Conservation (phyloP, 768 basidiomycete genomes). For the Pleurotus tuoliensis region DNA sequence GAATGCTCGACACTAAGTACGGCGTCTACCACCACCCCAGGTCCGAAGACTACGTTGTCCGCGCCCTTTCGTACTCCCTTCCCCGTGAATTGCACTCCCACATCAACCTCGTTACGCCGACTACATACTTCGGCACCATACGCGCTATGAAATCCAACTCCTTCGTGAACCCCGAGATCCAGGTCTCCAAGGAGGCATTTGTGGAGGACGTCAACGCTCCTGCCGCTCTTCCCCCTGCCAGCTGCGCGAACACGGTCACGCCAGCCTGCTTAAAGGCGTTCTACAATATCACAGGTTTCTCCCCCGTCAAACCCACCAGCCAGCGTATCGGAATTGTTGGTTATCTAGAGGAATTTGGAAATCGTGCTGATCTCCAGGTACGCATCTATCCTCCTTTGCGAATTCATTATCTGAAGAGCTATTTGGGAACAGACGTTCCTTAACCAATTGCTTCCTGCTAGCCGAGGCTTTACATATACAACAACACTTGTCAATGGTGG, state of each 20-base stretch:
- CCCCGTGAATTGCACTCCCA: slow-evolving; percentile 54
- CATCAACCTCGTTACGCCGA: slow-evolving; percentile 65
- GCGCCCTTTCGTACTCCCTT: slow-evolving; percentile 64
- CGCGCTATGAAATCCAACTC: slow-evolving; percentile 29
- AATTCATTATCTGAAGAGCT: not conserved
- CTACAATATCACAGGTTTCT: slow-evolving; percentile 31
- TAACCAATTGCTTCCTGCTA: slow-evolving; percentile 28
- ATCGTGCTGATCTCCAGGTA: slow-evolving; percentile 37
- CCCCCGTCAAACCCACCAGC: slow-evolving; percentile 20
- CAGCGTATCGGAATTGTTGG: slow-evolving; percentile 41
- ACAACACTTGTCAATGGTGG: slow-evolving; percentile 34
- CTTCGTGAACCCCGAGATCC: slow-evolving; percentile 32
- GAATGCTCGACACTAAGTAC: slow-evolving; percentile 57
- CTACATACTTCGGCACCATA: slow-evolving; percentile 55
- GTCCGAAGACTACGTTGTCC: slow-evolving; percentile 35
- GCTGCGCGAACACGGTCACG: slow-evolving; percentile 34
- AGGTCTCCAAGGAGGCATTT: slow-evolving; percentile 4
- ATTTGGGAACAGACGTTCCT: slow-evolving; percentile 28
- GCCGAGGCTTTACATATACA: slow-evolving; percentile 27
- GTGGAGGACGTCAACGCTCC: not conserved
- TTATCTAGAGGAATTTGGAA: slow-evolving; percentile 40
- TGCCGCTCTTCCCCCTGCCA: slow-evolving; percentile 23
- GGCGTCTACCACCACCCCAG: slow-evolving; percentile 18
- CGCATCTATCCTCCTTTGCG: not conserved
- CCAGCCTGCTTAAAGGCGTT: slow-evolving; percentile 40